phyloP scores from a whole-genome alignment of 371 early-diverging fungal genomes.

The Sanchytrium tribonematis region DNA sequence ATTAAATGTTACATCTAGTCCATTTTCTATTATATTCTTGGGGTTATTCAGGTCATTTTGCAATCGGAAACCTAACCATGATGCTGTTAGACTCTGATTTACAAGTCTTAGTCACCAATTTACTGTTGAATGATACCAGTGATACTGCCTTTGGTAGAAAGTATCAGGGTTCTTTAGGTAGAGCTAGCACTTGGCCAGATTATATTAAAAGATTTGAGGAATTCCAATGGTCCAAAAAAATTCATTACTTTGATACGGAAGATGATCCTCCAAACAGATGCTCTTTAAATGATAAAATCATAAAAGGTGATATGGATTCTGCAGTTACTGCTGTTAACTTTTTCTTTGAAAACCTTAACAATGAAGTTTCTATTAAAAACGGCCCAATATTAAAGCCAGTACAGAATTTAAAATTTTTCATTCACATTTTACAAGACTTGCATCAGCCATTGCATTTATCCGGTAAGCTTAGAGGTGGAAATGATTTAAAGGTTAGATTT shows the following conservation, averaged over 20 bases:
- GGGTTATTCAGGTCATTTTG: not conserved
- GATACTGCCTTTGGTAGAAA: not conserved
- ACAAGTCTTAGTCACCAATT: not conserved
- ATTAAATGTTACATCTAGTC: no score
- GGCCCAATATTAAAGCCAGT: not conserved
- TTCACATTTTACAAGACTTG: slow-evolving; percentile 2
- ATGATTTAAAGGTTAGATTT: not conserved
- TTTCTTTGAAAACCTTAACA: not conserved
- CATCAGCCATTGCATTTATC: not conserved
- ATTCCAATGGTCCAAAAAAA: not conserved
- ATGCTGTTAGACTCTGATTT: not conserved
- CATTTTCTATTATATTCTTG: no score
- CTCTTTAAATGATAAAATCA: no score
- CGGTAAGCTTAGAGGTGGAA: not conserved
- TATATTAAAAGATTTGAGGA: not conserved
- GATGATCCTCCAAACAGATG: not conserved
- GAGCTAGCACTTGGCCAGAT: not conserved
- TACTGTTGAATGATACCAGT: not conserved
- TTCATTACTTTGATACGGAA: not conserved
- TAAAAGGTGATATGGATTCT: no score
- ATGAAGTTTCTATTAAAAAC: not conserved
- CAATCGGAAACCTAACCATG: not conserved
- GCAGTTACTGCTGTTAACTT: not conserved
- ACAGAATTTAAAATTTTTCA: not conserved
- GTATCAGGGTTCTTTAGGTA: not conserved